Conservation (phyloP, 495 filamentous ascomycete species). For the Penicillium ucsense region DNA sequence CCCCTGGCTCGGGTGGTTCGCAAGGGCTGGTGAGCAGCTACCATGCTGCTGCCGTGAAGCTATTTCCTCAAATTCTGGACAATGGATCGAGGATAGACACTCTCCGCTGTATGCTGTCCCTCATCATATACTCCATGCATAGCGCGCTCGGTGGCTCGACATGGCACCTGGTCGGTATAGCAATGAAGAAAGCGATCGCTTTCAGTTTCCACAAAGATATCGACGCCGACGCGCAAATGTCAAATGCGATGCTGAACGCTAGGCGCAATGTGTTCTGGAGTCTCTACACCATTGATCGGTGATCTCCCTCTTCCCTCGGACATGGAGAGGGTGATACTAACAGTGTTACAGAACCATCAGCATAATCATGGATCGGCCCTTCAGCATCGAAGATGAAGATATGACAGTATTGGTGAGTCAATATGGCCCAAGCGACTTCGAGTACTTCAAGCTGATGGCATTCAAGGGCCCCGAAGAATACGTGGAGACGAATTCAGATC, state of each 20-base stretch:
- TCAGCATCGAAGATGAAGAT: conserved; percentile 20
- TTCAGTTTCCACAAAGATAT: conserved; percentile 16
- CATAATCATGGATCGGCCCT: conserved; percentile 16
- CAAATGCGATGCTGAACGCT: neutral
- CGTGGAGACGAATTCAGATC: neutral
- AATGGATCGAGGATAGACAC: conserved; percentile 3
- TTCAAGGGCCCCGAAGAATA: conserved; percentile 7
- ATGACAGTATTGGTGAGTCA: conserved; percentile 13
- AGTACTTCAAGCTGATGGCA: neutral
- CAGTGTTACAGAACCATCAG: conserved; percentile 11
- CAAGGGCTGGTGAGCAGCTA: conserved; percentile 6
- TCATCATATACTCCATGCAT: conserved; percentile 16
- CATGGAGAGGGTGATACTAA: neutral
- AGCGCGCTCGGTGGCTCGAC: conserved; percentile 13
- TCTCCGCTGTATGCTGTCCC: conserved; percentile 16
- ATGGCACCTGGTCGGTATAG: conserved; percentile 20
- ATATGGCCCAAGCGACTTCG: neutral
- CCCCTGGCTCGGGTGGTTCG: conserved; percentile 4
- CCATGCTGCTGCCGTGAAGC: conserved; percentile 7
- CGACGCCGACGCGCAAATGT: neutral
- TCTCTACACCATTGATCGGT: conserved; percentile 20
- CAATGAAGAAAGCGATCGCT: conserved; percentile 18
- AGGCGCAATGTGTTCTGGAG: conserved; percentile 15
- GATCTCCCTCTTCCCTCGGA: neutral
- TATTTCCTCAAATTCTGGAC: conserved; percentile 3